A percentile compares a stretch with the other conserved stretches of the same genome.
phyloP scores from a whole-genome alignment of 176 grass and related monocot species.

The Carex pumila region DNA sequence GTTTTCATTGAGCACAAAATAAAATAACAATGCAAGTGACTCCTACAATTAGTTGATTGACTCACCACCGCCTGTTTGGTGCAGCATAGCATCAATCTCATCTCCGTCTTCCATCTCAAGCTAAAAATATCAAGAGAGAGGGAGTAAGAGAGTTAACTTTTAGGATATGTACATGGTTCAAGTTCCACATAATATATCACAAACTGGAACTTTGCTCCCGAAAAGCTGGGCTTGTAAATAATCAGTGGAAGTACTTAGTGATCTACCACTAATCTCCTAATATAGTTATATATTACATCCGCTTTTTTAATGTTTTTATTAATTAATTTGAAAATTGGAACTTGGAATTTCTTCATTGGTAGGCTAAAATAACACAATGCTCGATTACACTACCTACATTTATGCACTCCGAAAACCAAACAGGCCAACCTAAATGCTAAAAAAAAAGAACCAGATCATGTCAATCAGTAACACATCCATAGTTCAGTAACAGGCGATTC shows the following conservation, averaged over 20 bases:
- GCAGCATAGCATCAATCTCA: slow-evolving; percentile 87
- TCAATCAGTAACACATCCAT: neutral
- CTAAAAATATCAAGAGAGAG: slow-evolving; percentile 19
- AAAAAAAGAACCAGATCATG: neutral
- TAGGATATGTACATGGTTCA: neutral
- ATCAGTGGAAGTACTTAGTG: neutral
- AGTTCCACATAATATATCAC: neutral
- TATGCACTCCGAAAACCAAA: neutral
- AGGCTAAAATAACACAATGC: neutral
- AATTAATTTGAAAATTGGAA: neutral
- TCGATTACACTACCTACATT: neutral
- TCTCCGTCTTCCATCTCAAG: slow-evolving; percentile 94
- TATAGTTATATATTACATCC: neutral
- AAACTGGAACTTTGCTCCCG: neutral
- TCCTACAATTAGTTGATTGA: neutral
- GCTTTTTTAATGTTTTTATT: neutral
- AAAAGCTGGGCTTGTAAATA: neutral
- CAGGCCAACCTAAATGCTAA: neutral
- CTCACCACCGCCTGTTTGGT: slow-evolving; percentile 61
- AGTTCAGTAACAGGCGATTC: neutral
- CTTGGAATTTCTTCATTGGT: neutral
- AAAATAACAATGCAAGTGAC: neutral
- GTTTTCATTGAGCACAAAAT: slow-evolving; percentile 8
- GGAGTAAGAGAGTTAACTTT: neutral
- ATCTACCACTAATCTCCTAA: neutral